These are phyloP conservation scores for Ministeria vibrans DNA, from an alignment of 78 protist genomes.

Conservation along the genomic window DNA sequence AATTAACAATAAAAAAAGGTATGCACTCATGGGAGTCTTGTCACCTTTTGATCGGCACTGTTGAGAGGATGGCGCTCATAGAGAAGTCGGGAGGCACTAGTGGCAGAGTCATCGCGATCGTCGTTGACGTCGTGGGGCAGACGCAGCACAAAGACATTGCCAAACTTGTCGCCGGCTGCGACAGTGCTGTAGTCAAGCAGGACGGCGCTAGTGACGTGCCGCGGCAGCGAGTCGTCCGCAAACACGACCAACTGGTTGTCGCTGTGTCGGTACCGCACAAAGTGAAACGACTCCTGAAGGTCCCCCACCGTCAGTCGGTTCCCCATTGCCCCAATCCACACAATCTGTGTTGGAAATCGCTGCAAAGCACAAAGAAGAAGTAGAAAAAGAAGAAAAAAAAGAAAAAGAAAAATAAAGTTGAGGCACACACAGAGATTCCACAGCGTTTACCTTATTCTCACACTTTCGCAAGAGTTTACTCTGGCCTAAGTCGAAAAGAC, in stretches of 20 bases:
- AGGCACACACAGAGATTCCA: not conserved
- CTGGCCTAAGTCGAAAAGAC: constrained; percentile 88
- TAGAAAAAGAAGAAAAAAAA: no score
- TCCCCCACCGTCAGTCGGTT: constrained; percentile 81
- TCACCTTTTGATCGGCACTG: constrained; percentile 66
- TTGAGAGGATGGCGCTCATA: constrained; percentile 29
- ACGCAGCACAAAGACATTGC: constrained; percentile 71
- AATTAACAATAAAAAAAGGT: not conserved
- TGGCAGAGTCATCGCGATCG: constrained; percentile 20
- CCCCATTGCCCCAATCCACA: constrained; percentile 45
- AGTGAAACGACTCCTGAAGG: constrained; percentile 71
- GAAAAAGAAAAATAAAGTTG: not conserved
- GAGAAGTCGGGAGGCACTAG: constrained; percentile 4
- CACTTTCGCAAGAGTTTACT: constrained; percentile 84
- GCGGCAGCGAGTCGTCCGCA: constrained; percentile 89
- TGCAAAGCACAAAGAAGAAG: no score
- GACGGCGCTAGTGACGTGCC: constrained; percentile 57
- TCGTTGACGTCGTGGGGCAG: constrained; percentile 46
- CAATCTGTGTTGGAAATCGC: constrained; percentile 47
- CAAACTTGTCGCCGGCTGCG: constrained; percentile 79
- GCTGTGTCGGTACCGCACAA: constrained; percentile 44
- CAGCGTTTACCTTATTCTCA: constrained; percentile 45
- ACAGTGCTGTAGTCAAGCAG: constrained; percentile 83
- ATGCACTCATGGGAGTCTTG: not conserved
- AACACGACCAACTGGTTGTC: constrained; percentile 69